Evolutionary conservation across 2,329 filamentous ascomycete genomes (phyloP).

Genomic region (Pyrenophora seminiperda): DNA sequence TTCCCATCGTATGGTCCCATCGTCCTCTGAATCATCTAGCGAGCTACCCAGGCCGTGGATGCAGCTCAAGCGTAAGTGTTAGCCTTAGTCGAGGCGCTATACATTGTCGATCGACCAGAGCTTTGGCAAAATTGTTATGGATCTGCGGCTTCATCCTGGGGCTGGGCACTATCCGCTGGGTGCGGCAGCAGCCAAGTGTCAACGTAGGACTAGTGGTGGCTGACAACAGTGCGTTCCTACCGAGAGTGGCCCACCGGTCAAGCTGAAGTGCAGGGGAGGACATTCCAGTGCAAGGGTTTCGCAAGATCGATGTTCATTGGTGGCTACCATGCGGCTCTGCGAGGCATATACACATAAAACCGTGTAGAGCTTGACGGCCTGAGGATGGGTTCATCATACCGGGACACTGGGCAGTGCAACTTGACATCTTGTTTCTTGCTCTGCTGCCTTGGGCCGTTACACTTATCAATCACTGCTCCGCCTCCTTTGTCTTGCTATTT

Average conservation of each 20-base stretch:
- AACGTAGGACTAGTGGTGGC: conserved; percentile 37
- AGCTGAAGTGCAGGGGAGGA: conserved; percentile 14
- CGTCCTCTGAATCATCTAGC: conserved; percentile 14
- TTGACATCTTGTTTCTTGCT: conserved; percentile 20
- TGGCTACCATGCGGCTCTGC: conserved; percentile 45
- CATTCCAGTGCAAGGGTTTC: conserved; percentile 6
- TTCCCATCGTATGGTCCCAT: conserved; percentile 19
- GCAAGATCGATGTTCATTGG: conserved; percentile 19
- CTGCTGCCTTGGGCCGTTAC: conserved; percentile 30
- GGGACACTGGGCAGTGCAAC: conserved; percentile 39
- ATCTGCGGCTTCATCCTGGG: conserved; percentile 28
- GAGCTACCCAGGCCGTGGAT: conserved; percentile 21
- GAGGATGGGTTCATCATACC: conserved; percentile 27
- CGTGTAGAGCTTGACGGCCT: conserved; percentile 26
- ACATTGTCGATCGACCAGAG: conserved; percentile 31
- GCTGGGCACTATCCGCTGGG: conserved; percentile 30
- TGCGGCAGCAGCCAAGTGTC: conserved; percentile 31
- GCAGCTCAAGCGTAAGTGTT: conserved; percentile 19
- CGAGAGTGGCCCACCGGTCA: conserved; percentile 38
- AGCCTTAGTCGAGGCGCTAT: conserved; percentile 22
- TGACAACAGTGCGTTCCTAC: conserved; percentile 27
- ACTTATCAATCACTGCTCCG: conserved; percentile 29
- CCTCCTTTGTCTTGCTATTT: conserved; percentile 30
- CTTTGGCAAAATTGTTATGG: conserved; percentile 33
- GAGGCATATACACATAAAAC: conserved; percentile 38